Evolutionary conservation across 768 basidiomycete species (phyloP).

Genomic region (Ephemerocybe angulata): DNA sequence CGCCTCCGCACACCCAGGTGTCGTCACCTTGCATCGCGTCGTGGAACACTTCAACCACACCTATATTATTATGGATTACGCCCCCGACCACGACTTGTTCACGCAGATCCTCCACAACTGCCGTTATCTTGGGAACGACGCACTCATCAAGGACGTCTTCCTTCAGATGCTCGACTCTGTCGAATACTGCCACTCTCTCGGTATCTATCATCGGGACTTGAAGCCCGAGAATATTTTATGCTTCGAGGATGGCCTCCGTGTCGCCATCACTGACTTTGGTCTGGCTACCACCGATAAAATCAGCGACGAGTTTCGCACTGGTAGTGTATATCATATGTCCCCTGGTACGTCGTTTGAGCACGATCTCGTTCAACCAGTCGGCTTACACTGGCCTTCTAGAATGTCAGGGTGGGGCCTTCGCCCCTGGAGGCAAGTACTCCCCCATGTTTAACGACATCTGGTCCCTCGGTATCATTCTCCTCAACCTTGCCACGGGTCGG

Average conservation of each 20-base stretch:
- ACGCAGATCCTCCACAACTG: constrained; percentile 85
- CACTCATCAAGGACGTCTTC: constrained; percentile 88
- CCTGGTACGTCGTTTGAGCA: constrained; percentile 55
- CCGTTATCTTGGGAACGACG: constrained; percentile 85
- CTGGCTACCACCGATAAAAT: constrained; percentile 86
- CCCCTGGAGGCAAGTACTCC: constrained; percentile 72
- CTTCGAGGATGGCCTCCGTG: constrained; percentile 73
- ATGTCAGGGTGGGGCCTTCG: constrained; percentile 84
- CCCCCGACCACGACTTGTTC: constrained; percentile 90
- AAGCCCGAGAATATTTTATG: constrained; percentile 97
- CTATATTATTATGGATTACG: constrained; percentile 94
- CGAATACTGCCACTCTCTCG: constrained; percentile 88
- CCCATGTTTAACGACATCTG: constrained; percentile 93
- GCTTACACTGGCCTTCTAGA: constrained; percentile 43
- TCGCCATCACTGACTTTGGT: constrained; percentile 95
- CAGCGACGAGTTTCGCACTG: constrained; percentile 91
- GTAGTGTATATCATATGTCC: constrained; percentile 96
- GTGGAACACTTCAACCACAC: constrained; percentile 82
- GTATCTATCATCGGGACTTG: constrained; percentile 95
- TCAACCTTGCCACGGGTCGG: constrained; percentile 94
- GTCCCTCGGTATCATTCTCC: constrained; percentile 94
- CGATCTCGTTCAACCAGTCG: constrained; percentile 2
- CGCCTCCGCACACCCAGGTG: constrained; percentile 73
- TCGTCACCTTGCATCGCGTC: constrained; percentile 90
- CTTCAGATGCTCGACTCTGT: constrained; percentile 94